phyloP scores from a whole-genome alignment of 306 rosid genomes.

The Aeschynomene evenia region DNA sequence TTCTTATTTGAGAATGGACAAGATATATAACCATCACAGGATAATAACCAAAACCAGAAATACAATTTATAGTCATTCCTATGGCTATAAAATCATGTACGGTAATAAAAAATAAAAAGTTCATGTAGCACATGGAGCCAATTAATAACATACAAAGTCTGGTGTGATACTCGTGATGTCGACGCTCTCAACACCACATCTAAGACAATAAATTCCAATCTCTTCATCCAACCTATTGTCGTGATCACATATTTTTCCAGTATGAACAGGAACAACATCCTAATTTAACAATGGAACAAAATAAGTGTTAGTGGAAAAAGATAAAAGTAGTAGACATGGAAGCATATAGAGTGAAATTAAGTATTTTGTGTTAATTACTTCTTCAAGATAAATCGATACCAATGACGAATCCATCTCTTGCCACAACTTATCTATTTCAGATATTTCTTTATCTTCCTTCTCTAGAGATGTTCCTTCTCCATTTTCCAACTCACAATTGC shows the following conservation, averaged over 20 bases:
- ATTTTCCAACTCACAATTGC: constrained; percentile 11
- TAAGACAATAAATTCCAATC: too few species aligned
- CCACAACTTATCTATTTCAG: constrained; percentile 69
- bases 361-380: constrained; percentile 45
- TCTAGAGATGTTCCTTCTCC: constrained; percentile 26
- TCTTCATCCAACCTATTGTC: too few species aligned
- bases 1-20: too few species aligned
- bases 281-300: too few species aligned
- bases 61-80: constrained; percentile 22
- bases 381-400: constrained; percentile 50
- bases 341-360: neutral
- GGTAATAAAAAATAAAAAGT: neutral
- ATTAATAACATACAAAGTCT: too few species aligned
- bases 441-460: constrained; percentile 49
- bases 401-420: too few species aligned
- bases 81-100: neutral
- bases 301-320: too few species aligned
- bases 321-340: neutral
- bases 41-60: constrained; percentile 47
- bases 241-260: too few species aligned
- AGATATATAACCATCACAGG: constrained; percentile 8
- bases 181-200: too few species aligned
- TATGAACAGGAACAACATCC: too few species aligned
- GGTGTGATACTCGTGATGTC: too few species aligned
- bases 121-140: too few species aligned